Conservation (phyloP, 495 filamentous ascomycete species). For the Penicillium macrosclerotiorum region DNA sequence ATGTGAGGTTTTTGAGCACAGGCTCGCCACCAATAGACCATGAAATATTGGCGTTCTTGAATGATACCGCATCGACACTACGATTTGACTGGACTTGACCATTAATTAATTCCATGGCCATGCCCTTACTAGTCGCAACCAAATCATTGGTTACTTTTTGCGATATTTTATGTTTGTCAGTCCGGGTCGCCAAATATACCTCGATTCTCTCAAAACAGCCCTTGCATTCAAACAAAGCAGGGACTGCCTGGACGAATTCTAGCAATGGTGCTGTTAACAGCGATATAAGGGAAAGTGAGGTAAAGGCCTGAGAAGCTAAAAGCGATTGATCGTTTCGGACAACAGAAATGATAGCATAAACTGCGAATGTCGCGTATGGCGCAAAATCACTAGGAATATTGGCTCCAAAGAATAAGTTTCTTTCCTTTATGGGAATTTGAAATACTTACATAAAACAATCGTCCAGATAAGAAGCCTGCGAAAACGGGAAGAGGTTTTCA, state of each 20-base stretch:
- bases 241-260: slow-evolving; percentile 26
- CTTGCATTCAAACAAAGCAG: slow-evolving; percentile 15
- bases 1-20: neutral
- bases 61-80: too few relatives aligned
- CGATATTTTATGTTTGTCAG: too few relatives aligned
- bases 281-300: slow-evolving; percentile 29
- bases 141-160: too few relatives aligned
- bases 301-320: slow-evolving; percentile 38
- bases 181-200: slow-evolving; percentile 14
- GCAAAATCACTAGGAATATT: slow-evolving; percentile 18
- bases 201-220: slow-evolving; percentile 33
- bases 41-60: neutral
- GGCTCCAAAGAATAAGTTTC: slow-evolving; percentile 4
- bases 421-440: too few relatives aligned
- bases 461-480: slow-evolving; percentile 5
- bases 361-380: slow-evolving; percentile 39
- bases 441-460: slow-evolving; percentile 2
- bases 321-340: slow-evolving; percentile 35
- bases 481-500: neutral
- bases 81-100: too few relatives aligned
- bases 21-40: neutral
- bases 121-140: too few relatives aligned
- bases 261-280: slow-evolving; percentile 24
- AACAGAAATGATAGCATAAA: slow-evolving; percentile 42
- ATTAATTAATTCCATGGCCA: too few relatives aligned